phyloP scores from a whole-genome alignment of 2,329 filamentous ascomycete genomes.

The Ilyonectria mors-panacis region DNA sequence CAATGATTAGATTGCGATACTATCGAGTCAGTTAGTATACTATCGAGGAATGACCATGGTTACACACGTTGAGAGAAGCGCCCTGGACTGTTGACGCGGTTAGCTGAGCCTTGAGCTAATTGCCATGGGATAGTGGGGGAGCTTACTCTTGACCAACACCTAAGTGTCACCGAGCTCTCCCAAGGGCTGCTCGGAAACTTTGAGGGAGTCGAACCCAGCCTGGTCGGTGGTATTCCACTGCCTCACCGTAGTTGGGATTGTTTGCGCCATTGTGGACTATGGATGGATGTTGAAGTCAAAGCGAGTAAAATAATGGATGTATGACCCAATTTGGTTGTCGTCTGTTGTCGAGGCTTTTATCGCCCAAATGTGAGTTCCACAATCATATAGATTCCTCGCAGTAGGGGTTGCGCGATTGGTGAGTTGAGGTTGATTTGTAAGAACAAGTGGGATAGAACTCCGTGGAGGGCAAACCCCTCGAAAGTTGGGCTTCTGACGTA shows the following conservation, averaged over 20 bases:
- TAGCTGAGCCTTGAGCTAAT: slow-evolving; percentile 4
- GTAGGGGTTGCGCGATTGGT: not conserved
- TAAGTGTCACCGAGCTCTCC: slow-evolving; percentile 78
- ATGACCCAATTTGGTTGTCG: not conserved
- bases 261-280: slow-evolving; percentile 42
- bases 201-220: slow-evolving; percentile 71
- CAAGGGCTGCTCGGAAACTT: slow-evolving; percentile 68
- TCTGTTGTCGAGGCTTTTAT: not conserved
- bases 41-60: not conserved
- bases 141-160: slow-evolving; percentile 74
- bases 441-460: slow-evolving; percentile 9
- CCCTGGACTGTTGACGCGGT: slow-evolving; percentile 57
- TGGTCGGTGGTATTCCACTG: slow-evolving; percentile 67
- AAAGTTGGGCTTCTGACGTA: slow-evolving; percentile 16
- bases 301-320: not conserved
- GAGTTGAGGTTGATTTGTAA: slow-evolving; percentile 19
- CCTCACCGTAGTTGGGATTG: slow-evolving; percentile 61
- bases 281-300: slow-evolving; percentile 17
- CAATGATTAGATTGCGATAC: slow-evolving; percentile 68
- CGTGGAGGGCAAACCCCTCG: not conserved
- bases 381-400: not conserved
- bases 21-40: slow-evolving; percentile 33
- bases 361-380: not conserved
- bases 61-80: slow-evolving; percentile 64
- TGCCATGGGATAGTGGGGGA: not conserved